Conservation (phyloP, 192 early-diverging fungal species). For the Blastocladiella britannica region DNA sequence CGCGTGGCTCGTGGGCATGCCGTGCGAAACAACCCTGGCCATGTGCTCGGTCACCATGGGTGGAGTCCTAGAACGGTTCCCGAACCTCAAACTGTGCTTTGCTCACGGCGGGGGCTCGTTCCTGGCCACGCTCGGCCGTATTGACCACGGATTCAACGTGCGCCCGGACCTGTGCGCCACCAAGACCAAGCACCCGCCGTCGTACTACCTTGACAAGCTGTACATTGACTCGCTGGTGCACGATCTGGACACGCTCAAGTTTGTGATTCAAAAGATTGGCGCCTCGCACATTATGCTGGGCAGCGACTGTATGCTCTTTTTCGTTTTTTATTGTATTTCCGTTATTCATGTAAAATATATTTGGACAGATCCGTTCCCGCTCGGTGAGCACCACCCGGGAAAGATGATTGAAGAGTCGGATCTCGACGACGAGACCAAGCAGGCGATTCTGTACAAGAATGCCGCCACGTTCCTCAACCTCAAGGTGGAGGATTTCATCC, state of each 20-base stretch:
- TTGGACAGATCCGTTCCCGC: constrained; percentile 15
- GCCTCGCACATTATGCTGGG: constrained; percentile 34
- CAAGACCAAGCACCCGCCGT: constrained; percentile 24
- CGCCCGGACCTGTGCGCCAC: constrained; percentile 42
- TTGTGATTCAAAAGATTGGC: constrained; percentile 42
- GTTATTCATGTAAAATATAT: constrained; percentile 2
- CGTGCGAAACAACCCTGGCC: constrained; percentile 43
- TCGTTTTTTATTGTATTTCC: not conserved
- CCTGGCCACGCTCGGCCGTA: constrained; percentile 40
- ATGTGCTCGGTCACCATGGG: constrained; percentile 43
- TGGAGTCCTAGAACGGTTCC: constrained; percentile 41
- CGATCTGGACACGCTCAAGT: constrained; percentile 37
- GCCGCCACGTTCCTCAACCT: constrained; percentile 28
- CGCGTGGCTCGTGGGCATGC: constrained; percentile 28
- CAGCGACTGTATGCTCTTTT: constrained; percentile 22
- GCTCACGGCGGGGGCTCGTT: constrained; percentile 48
- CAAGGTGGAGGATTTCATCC: constrained; percentile 5
- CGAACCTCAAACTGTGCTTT: constrained; percentile 35
- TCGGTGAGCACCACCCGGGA: constrained; percentile 39
- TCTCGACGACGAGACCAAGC: constrained; percentile 36
- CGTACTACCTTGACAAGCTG: constrained; percentile 31
- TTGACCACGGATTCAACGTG: constrained; percentile 40
- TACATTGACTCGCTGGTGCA: constrained; percentile 44
- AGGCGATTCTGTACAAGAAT: constrained; percentile 31
- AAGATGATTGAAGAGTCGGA: constrained; percentile 27